Base-by-base conservation (phyloP, 2,329 filamentous ascomycete species). In the Apiospora rasikravindrae region DNA sequence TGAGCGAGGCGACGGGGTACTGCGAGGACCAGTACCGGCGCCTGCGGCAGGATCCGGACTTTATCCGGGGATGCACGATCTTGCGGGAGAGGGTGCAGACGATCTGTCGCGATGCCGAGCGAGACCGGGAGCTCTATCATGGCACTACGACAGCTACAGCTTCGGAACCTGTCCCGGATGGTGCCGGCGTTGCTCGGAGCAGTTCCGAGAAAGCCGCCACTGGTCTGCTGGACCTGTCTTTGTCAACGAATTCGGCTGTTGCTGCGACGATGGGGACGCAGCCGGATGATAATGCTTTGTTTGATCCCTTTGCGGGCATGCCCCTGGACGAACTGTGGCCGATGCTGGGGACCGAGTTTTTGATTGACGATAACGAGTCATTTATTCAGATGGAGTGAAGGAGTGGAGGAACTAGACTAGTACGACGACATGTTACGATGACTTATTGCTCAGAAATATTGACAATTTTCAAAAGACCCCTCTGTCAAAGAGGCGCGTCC, bases 1-100 rank as follows among this genome's bases (percentile, higher is more conserved):
- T 77, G 24, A 67, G 69, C 19, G 67, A 71, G 13, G 74, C 75
- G 22, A 74, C 75, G 1, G 72, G 73, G 53, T 73, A 74, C 42
- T 73, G 73, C 16, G 76, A 77, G 57, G 74, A 76, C 61, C 71
- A 70, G 66, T 76, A 73, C 51, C 33, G 33, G 3, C 57, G 57
- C 10, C 19, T 40, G 5, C 33, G 33, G 29, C 70, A 51, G 44
- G 44, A 71, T 13, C 45, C 61, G n/a, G 66, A 33, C 6, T 57
- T 71, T 5, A 64, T 64, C 19, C 33, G 33, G 22, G 57, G 57
- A 2, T 64, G 57, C 19, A 40, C 29, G 1, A 40, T 64, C 1
- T n/a, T 64, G 57, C 33, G 57, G 10, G 57, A 64, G 57, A 19
- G 57, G 29, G 29, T 64, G 57, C 33, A 64, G 57, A 8, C 57